phyloP scores from a whole-genome alignment of 805 yeast species.

The Candida pini region DNA sequence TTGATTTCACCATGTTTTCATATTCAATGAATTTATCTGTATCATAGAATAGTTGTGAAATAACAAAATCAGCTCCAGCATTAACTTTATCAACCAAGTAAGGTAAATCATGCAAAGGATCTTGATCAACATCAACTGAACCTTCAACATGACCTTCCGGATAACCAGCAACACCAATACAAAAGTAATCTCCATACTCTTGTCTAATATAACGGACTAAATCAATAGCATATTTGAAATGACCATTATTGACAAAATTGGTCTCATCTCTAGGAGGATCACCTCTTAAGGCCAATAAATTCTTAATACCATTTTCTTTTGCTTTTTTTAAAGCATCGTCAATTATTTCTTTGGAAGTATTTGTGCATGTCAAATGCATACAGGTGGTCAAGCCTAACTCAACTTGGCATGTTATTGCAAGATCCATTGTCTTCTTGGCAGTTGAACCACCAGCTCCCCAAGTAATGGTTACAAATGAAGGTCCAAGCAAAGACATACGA shows the following conservation, averaged over 20 bases:
- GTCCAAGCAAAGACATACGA: conserved; percentile 85
- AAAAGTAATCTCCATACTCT: conserved; percentile 73
- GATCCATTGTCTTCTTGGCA: conserved; percentile 74
- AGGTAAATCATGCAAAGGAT: conserved; percentile 65
- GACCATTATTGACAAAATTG: conserved; percentile 44
- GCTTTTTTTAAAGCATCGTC: conserved; percentile 76
- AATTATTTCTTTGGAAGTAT: conserved; percentile 69
- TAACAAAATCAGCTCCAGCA: conserved; percentile 93
- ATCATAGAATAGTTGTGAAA: conserved; percentile 90
- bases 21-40: conserved; percentile 68
- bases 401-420: conserved; percentile 71
- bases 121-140: conserved; percentile 59
- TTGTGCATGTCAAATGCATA: conserved; percentile 93
- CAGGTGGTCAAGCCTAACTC: conserved; percentile 84
- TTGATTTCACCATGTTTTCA: conserved; percentile 44
- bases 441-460: conserved; percentile 99
- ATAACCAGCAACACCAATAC: conserved; percentile 95
- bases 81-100: conserved; percentile 75
- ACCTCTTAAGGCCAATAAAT: conserved; percentile 90
- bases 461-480: conserved; percentile 85
- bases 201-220: conserved; percentile 73
- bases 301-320: conserved; percentile 70
- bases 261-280: conserved; percentile 78
- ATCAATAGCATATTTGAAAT: conserved; percentile 77
- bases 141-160: conserved; percentile 98